Conservation (phyloP, 495 filamentous ascomycete genomes). For the Lasiosphaeria miniovina region DNA sequence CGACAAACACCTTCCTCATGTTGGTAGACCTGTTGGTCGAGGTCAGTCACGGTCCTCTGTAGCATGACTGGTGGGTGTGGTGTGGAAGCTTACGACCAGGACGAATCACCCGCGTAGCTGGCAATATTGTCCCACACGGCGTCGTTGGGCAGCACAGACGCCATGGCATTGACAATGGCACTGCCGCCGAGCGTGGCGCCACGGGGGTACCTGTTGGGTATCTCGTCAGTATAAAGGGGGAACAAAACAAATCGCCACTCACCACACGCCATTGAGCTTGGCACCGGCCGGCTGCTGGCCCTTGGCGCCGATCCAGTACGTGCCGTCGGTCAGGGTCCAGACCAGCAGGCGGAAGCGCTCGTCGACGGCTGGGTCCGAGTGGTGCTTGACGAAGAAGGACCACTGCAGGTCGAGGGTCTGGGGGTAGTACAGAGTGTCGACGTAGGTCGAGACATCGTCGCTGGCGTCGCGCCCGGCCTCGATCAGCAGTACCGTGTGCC, state of each 20-base stretch:
- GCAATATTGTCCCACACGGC: conserved; percentile 49
- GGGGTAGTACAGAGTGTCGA: conserved; percentile 22
- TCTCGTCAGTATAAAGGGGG: neutral
- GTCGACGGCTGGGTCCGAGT: conserved; percentile 28
- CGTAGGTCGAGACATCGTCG: conserved; percentile 29
- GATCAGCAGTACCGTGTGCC: conserved; percentile 56
- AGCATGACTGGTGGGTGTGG: conserved; percentile 21
- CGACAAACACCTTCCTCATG: conserved; percentile 46
- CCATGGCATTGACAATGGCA: conserved; percentile 9
- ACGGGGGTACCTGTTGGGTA: conserved; percentile 40
- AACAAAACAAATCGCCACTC: conserved; percentile 23
- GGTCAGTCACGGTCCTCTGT: neutral
- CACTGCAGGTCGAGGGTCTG: conserved; percentile 39
- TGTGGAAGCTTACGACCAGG: conserved; percentile 32
- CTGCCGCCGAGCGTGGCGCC: conserved; percentile 44
- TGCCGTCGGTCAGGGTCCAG: conserved; percentile 28
- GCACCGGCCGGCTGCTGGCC: conserved; percentile 36
- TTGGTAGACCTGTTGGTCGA: conserved; percentile 21
- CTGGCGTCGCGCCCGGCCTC: conserved; percentile 60
- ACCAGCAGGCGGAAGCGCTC: conserved; percentile 37
- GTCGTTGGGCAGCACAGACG: conserved; percentile 26
- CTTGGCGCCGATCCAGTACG: conserved; percentile 28
- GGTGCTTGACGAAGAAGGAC: conserved; percentile 42
- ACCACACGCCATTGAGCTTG: conserved; percentile 39
- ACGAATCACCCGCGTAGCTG: conserved; percentile 41